These are phyloP conservation scores for Solanum hybrid DNA, from an alignment of 305 asterid species.

Conservation along the genomic window DNA sequence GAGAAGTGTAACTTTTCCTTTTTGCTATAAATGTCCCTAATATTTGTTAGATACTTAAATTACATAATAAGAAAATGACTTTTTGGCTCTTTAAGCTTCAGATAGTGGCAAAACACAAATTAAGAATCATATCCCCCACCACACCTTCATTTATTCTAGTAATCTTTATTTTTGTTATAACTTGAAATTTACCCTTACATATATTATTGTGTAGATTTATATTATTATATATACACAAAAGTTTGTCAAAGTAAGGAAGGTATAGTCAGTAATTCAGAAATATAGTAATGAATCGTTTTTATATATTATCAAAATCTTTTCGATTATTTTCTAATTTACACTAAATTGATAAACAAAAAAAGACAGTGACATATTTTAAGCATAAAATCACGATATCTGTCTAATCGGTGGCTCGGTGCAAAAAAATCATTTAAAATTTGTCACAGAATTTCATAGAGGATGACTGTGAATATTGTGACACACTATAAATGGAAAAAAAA, in stretches of 20 bases:
- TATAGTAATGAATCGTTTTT: background rate
- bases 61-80: background rate
- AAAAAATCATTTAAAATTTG: too few species aligned
- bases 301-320: background rate
- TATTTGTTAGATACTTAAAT: background rate
- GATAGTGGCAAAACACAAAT: background rate
- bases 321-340: background rate
- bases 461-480: background rate
- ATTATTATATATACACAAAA: too few species aligned
- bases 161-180: too few species aligned
- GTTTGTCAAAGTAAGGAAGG: background rate
- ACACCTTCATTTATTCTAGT: too few species aligned
- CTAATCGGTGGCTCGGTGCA: background rate
- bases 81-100: background rate
- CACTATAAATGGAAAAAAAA: background rate
- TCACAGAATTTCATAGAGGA: background rate
- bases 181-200: background rate
- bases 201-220: background rate
- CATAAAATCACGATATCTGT: accelerated
- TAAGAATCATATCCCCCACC: background rate
- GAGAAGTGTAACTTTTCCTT: background rate
- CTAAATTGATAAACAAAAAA: accelerated
- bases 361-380: too few species aligned
- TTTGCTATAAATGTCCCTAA: background rate
- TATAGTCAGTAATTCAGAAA: background rate